Conservation (phyloP, 768 basidiomycete genomes). For the Auriscalpium vulgare region DNA sequence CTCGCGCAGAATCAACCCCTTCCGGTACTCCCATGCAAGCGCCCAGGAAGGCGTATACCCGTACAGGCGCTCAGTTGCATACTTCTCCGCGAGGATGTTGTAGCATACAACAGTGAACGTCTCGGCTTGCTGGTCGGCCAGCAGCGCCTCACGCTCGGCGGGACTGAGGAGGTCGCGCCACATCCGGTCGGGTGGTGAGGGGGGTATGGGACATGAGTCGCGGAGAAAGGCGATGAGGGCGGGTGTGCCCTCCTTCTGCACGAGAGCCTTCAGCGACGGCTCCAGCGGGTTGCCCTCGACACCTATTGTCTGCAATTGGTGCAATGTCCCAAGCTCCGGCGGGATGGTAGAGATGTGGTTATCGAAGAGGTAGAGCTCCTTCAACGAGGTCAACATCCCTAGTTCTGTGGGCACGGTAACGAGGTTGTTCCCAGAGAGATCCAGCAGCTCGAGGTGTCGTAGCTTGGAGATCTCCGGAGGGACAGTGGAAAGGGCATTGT, state of each 20-base stretch:
- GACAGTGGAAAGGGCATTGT: conserved; percentile 74
- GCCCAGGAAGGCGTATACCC: conserved; percentile 98
- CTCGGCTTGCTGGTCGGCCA: conserved; percentile 62
- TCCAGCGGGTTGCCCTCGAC: conserved; percentile 97
- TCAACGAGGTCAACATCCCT: conserved; percentile 82
- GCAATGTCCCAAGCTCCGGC: conserved; percentile 78
- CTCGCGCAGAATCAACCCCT: conserved; percentile 81
- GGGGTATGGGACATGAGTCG: conserved; percentile 81
- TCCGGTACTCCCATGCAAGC: conserved; percentile 89
- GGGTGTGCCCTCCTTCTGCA: conserved; percentile 93
- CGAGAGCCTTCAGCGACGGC: conserved; percentile 58
- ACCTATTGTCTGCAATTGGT: conserved; percentile 88
- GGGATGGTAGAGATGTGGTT: conserved; percentile 86
- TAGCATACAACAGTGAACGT: conserved; percentile 78
- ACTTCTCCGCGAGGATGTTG: conserved; percentile 91
- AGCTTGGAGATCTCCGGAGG: conserved; percentile 81
- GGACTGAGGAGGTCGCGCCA: conserved; percentile 62
- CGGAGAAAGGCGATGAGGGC: conserved; percentile 87
- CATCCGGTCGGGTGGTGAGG: conserved; percentile 69
- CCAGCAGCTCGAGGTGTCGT: conserved; percentile 80
- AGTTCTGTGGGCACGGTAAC: conserved; percentile 74
- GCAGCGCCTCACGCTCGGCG: conserved; percentile 50
- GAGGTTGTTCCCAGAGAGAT: conserved; percentile 86
- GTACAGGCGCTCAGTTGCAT: conserved; percentile 82
- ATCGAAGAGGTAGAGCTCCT: conserved; percentile 93